phyloP scores from a whole-genome alignment of 1,284 basidiomycete genomes.

The Pyrrhoderma lamaoense region DNA sequence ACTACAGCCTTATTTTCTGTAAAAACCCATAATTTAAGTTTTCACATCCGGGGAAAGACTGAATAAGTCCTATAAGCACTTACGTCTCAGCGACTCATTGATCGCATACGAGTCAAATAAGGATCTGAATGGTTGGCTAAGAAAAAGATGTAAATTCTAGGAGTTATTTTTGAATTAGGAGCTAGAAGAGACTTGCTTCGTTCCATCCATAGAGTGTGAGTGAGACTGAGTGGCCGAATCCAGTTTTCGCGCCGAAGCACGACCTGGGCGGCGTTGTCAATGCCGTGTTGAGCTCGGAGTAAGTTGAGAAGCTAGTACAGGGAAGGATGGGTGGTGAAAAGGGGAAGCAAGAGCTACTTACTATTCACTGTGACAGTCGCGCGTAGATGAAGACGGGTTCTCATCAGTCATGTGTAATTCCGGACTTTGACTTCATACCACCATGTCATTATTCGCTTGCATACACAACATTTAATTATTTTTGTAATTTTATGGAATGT shows the following conservation, averaged over 20 bases:
- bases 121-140: slow-evolving; percentile 46
- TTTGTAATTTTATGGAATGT: slow-evolving; percentile 21
- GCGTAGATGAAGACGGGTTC: too few species aligned
- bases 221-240: slow-evolving; percentile 6
- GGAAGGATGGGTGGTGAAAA: not conserved
- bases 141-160: slow-evolving; percentile 15
- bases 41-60: too few species aligned
- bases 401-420: not conserved
- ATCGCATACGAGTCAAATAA: slow-evolving; percentile 54
- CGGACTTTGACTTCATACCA: not conserved
- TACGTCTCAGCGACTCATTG: slow-evolving; percentile 65
- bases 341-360: not conserved
- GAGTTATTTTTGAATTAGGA: slow-evolving; percentile 18
- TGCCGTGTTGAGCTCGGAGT: slow-evolving; percentile 10
- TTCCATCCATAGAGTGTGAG: slow-evolving; percentile 70
- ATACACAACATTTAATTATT: not conserved
- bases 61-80: too few species aligned
- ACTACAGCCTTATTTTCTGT: slow-evolving; percentile 75
- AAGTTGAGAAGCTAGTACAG: not conserved
- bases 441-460: not conserved
- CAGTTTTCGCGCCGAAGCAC: slow-evolving; percentile 20
- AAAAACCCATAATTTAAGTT: too few species aligned
- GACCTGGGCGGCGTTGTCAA: slow-evolving; percentile 12
- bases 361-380: not conserved
- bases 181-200: slow-evolving; percentile 37